Evolutionary conservation across 257 asterid genomes (phyloP), one percentile per base, ranked within the genome.

Genomic region (Nyctanthes arbortristis): DNA sequence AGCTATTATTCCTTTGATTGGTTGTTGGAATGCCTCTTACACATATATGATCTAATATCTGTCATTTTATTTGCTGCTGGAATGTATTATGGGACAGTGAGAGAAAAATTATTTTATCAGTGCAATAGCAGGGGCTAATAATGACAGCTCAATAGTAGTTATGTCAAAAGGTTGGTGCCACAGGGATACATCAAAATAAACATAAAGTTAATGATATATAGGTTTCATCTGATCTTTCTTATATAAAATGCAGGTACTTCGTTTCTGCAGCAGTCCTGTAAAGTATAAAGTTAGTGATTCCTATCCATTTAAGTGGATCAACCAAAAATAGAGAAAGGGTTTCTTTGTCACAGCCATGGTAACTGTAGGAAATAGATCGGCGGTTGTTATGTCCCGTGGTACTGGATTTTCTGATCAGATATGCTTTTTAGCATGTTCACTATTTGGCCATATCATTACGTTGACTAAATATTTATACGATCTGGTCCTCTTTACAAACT

Each of bases 51-150:
- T 47, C 18, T 56, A 30, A 57, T 73, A 30, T 27, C 7, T 22
- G 43, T 57, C 68, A 22, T 37, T 74, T 45, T 49, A 58, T 71
- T 43, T 54, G 60, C 49, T 39, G 71, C 68, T 85, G 95, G 92
- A 88, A 61, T 88, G 95, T 92, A 88, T 88, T 30, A 86, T 80
- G 87, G 87, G 78, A 29, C 88, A 86, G 39, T 88, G 96, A 92
- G 92, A 86, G 76, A 80, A 68, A 73, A 84, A 84, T 40, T 88
- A 52, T 70, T 86, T 86, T 82, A 86, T 88, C 70, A 88, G 77
- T 75, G 87, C 96, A 32, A 66, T 88, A 63, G 92, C 92, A 54
- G 96, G 96, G 73, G 83, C 87, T 8, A 73, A 68, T 78, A 86
- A 82, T 29, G 96, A 92, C 66, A 77, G 84, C 74, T 84, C 96